Evolutionary conservation across 2,329 filamentous ascomycete genomes (phyloP), one percentile per base, ranked within the genome.

Genomic region (Epichloe aotearoae): DNA sequence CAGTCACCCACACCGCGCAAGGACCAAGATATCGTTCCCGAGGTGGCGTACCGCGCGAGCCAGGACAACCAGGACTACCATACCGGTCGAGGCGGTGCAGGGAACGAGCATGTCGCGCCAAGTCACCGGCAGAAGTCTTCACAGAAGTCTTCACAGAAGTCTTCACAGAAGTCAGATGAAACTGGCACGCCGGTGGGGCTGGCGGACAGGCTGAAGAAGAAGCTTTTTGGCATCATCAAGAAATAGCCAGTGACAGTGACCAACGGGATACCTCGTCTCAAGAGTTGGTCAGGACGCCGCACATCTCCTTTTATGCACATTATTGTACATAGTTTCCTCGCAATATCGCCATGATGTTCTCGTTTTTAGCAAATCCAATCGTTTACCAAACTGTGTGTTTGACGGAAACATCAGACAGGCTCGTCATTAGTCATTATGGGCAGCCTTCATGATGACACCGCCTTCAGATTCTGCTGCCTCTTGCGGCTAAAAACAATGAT

Each of bases 81-180:
- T 66, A 74, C 72, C 40, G 79, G 79, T 51, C 77, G 79, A 34
- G 79, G 79, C 59, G 79, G 79, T 52, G 76, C 74, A 10, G 79
- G 77, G 48, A 82, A 82, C 62, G 74, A 74, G 62, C 68, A 73
- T 57, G 56, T 67, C 44, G 61, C 61, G 11, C 57, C 55, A 37
- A 55, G 62, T 37, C 55, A 57, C 52, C 61, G 66, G 53, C 62
- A 63, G 57, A 61, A 61, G 50, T 54, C 60, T 7, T 57, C 60
- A 15, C 59, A 64, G n/a, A n/a, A n/a, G n/a, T n/a, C n/a, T n/a
- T n/a, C n/a, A n/a, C 62, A 63, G 57, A 61, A 61, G 50, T 54
- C 60, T 7, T 57, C 60, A 15, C 59, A 64, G 23, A 59, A 64
- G 56, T 58, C 59, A 40, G 47, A 56, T 34, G 51, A 55, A 36